phyloP scores from a whole-genome alignment of 441 rosid genomes.

The Mallotus repandus region DNA sequence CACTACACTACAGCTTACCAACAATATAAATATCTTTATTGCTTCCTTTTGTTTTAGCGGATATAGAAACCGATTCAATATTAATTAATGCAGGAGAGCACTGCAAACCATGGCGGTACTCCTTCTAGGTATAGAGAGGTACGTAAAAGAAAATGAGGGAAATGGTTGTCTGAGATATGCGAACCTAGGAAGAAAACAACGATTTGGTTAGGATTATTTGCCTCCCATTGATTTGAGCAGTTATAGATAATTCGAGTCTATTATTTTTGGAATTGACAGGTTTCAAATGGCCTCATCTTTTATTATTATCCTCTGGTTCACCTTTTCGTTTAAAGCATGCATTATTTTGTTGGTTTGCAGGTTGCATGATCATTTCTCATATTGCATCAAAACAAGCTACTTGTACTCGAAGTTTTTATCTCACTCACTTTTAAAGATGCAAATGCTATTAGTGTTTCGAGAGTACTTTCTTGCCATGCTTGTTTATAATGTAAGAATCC shows the following conservation, averaged over 20 bases:
- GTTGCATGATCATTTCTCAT: neutral
- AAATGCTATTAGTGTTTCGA: neutral
- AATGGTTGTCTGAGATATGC: constrained; percentile 93
- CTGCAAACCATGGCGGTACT: constrained; percentile 27
- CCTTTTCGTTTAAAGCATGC: neutral
- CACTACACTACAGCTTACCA: neutral
- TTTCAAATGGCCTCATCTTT: neutral
- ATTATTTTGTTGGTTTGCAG: neutral
- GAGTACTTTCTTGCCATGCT: neutral
- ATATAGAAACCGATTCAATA: too few relatives aligned
- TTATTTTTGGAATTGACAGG: neutral
- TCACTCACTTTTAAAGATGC: neutral
- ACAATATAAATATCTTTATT: neutral
- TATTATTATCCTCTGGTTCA: too few relatives aligned
- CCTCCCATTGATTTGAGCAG: neutral
- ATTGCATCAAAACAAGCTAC: neutral
- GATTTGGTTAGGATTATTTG: constrained; percentile 64
- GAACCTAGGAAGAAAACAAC: constrained; percentile 81
- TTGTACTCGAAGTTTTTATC: neutral
- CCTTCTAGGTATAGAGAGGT: constrained; percentile 64
- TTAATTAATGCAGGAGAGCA: neutral
- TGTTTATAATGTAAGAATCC: neutral
- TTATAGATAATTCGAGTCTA: neutral
- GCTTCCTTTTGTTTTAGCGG: too few relatives aligned
- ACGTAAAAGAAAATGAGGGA: constrained; percentile 84